Conservation (phyloP, 345 rosid species). For the Salix udensis region DNA sequence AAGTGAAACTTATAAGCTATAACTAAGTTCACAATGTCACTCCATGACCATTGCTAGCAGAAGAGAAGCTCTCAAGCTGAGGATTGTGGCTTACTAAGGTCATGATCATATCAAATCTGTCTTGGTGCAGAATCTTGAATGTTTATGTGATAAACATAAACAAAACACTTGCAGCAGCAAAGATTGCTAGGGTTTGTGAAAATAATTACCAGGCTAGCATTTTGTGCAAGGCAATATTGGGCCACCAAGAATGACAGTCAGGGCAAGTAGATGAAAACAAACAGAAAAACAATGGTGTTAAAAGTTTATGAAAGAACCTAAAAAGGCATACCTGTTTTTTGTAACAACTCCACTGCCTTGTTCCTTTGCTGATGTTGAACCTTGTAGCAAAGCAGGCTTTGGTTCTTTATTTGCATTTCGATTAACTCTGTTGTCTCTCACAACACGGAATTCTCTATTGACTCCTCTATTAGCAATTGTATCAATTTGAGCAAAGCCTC, state of each 20-base stretch:
- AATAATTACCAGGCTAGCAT: background rate
- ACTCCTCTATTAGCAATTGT: conserved; percentile 45
- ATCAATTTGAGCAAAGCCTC: conserved; percentile 39
- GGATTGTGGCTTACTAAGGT: background rate
- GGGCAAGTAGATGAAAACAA: background rate
- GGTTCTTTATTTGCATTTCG: conserved; percentile 39
- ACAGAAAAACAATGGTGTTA: background rate
- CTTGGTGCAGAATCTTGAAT: background rate
- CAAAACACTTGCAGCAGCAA: background rate
- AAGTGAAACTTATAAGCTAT: background rate
- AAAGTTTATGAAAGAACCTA: background rate
- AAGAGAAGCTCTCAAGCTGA: background rate
- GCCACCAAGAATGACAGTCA: background rate
- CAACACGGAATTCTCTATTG: conserved; percentile 49
- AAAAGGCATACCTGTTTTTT: conserved; percentile 48
- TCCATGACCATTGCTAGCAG: background rate
- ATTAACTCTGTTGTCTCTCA: conserved; percentile 70
- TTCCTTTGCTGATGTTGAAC: conserved; percentile 29
- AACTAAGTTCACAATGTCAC: background rate
- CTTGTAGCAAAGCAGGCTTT: conserved; percentile 37
- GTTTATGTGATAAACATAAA: background rate
- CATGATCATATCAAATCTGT: background rate
- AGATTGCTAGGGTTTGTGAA: background rate
- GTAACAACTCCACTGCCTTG: conserved; percentile 23
- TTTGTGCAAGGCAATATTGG: too few relatives aligned